phyloP scores from a whole-genome alignment of 2,329 filamentous ascomycete genomes.

The Colletotrichum incanum region DNA sequence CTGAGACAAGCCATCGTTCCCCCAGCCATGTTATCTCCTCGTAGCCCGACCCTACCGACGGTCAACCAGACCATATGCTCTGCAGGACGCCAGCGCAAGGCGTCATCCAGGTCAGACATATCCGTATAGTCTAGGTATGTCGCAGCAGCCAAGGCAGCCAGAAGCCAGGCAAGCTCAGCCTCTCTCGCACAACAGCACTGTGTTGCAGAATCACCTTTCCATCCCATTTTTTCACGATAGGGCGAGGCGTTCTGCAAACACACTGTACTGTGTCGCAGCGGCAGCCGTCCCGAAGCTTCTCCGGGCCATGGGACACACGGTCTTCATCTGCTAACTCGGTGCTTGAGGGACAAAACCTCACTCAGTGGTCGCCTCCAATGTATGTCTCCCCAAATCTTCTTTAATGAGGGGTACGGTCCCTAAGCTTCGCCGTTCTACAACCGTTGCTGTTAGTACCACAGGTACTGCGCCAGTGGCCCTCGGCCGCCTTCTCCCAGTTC shows the following conservation, averaged over 20 bases:
- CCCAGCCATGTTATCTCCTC: slow-evolving; percentile 30
- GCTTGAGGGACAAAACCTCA: neutral
- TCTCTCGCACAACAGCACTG: neutral
- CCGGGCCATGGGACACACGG: neutral
- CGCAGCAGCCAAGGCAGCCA: slow-evolving; percentile 13
- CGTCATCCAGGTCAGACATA: slow-evolving; percentile 5
- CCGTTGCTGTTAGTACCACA: slow-evolving; percentile 7
- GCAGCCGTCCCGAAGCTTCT: slow-evolving; percentile 2
- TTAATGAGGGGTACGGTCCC: neutral
- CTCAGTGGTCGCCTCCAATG: neutral
- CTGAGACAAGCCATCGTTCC: slow-evolving; percentile 9
- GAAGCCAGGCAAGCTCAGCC: slow-evolving; percentile 12
- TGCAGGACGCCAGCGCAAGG: slow-evolving; percentile 26
- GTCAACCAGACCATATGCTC: slow-evolving; percentile 18
- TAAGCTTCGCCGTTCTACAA: neutral
- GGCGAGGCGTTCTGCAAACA: slow-evolving; percentile 9
- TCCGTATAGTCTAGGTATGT: neutral
- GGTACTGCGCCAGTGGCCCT: slow-evolving; percentile 18
- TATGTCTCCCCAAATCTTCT: neutral
- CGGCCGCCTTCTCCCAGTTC: slow-evolving; percentile 15
- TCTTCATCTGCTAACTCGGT: neutral
- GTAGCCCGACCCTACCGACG: slow-evolving; percentile 16
- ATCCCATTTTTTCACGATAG: slow-evolving; percentile 25
- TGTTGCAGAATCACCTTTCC: slow-evolving; percentile 17
- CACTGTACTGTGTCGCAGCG: neutral